Conservation (phyloP, 176 grass and related monocot genomes). For the Metroxylon sagu region DNA sequence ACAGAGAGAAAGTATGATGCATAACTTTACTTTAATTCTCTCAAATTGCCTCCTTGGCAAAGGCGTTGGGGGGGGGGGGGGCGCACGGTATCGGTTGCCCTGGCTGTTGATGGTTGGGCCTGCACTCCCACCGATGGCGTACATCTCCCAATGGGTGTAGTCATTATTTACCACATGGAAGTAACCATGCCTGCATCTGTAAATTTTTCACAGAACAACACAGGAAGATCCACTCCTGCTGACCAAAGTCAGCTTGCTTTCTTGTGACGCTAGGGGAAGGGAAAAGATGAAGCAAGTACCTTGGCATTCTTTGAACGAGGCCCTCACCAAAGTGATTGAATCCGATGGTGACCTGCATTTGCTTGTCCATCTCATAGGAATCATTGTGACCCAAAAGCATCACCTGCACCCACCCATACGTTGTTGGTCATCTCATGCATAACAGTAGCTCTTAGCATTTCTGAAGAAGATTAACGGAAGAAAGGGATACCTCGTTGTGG, state of each 20-base stretch:
- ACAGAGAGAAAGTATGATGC: no score
- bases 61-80: conserved; percentile 18
- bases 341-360: conserved; percentile 41
- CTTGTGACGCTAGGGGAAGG: no score
- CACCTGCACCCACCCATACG: conserved; percentile 29
- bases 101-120: conserved; percentile 43
- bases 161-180: conserved; percentile 46
- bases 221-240: not conserved
- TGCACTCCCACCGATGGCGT: conserved; percentile 41
- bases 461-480: no score
- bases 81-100: conserved; percentile 41
- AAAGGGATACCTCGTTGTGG: conserved; percentile 13
- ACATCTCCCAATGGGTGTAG: conserved; percentile 51
- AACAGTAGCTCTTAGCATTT: no score
- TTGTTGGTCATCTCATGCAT: no score
- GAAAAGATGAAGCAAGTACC: conserved; percentile 10
- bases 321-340: conserved; percentile 49
- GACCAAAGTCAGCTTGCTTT: no score
- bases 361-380: conserved; percentile 28
- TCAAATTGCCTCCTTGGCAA: conserved; percentile 32
- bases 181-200: conserved; percentile 40
- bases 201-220: not conserved
- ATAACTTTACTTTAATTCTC: not conserved
- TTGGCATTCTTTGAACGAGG: conserved; percentile 44
- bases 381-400: conserved; percentile 41